A percentile compares a stretch with the other conserved stretches of the same genome.
These are phyloP conservation scores for Pilatotrama ljubarskyi DNA, from an alignment of 768 basidiomycete species.

Conservation along the genomic window DNA sequence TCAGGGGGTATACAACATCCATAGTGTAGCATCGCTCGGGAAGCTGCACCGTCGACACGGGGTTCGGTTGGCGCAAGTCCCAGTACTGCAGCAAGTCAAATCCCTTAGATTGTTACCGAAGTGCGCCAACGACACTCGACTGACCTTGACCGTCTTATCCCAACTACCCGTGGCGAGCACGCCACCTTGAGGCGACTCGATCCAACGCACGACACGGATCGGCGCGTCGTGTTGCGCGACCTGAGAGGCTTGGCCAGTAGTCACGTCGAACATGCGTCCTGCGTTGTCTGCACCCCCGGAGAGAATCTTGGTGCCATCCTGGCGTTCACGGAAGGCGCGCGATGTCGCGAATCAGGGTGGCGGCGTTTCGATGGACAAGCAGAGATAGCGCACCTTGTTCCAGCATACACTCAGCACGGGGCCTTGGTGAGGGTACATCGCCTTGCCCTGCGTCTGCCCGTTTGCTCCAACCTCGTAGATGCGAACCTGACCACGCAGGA, in stretches of 20 bases:
- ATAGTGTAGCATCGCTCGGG: constrained; percentile 90
- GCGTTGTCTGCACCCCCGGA: constrained; percentile 96
- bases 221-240: constrained; percentile 92
- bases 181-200: constrained; percentile 71
- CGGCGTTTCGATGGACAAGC: neutral
- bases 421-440: constrained; percentile 87
- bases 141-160: constrained; percentile 97
- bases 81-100: constrained; percentile 64
- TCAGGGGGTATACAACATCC: constrained; percentile 76
- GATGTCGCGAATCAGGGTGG: neutral
- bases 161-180: constrained; percentile 93
- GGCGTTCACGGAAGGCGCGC: neutral
- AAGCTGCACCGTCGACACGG: constrained; percentile 77
- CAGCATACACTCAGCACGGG: constrained; percentile 89
- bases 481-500: constrained; percentile 58
- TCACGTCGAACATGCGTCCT: constrained; percentile 89
- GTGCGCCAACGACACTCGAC: neutral
- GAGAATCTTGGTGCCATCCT: constrained; percentile 91
- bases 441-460: constrained; percentile 85
- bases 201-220: constrained; percentile 79
- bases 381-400: constrained; percentile 67
- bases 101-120: neutral
- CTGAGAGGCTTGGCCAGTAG: constrained; percentile 77
- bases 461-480: constrained; percentile 85
- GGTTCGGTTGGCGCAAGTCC: constrained; percentile 79